A percentile compares a stretch with the other conserved stretches of the same genome.
These are phyloP conservation scores for Capronia americana DNA, from an alignment of 2,329 filamentous ascomycete genomes.

Conservation along the genomic window DNA sequence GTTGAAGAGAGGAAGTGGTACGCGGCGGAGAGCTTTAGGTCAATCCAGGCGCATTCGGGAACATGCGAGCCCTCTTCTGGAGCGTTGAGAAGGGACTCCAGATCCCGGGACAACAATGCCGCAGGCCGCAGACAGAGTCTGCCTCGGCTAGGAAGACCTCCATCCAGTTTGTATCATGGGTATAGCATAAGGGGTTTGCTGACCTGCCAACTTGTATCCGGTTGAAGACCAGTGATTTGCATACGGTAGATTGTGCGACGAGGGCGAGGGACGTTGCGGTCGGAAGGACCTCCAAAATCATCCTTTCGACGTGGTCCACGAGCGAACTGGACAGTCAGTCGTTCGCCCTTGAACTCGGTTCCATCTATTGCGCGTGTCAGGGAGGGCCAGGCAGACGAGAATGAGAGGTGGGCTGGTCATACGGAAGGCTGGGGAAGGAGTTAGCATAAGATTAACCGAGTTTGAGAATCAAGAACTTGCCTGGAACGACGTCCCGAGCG, in stretches of 20 bases:
- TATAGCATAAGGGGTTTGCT: constrained; percentile 56
- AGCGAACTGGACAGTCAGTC: constrained; percentile 96
- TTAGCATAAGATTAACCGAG: constrained; percentile 13
- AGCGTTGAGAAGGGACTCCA: background rate
- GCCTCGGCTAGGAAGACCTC: background rate
- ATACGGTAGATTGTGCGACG: constrained; percentile 95
- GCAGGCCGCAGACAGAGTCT: background rate
- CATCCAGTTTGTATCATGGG: background rate
- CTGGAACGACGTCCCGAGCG: constrained; percentile 96
- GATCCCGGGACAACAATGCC: background rate
- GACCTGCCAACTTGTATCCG: constrained; percentile 99
- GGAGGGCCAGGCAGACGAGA: constrained; percentile 3
- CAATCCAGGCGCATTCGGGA: background rate
- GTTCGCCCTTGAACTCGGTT: constrained; percentile 96
- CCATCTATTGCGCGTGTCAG: constrained; percentile 70
- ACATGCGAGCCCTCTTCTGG: background rate
- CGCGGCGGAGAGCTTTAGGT: background rate
- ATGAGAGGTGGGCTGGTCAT: constrained; percentile 15
- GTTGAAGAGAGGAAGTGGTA: background rate
- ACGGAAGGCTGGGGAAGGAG: constrained; percentile 33
- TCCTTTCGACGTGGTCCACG: constrained; percentile 79
- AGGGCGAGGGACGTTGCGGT: constrained; percentile 74
- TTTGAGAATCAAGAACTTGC: constrained; percentile 62
- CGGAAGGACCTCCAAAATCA: constrained; percentile 66
- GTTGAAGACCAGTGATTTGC: constrained; percentile 95